Evolutionary conservation across 2,329 filamentous ascomycete species (phyloP).

Genomic region (Albifimbria verrucaria): DNA sequence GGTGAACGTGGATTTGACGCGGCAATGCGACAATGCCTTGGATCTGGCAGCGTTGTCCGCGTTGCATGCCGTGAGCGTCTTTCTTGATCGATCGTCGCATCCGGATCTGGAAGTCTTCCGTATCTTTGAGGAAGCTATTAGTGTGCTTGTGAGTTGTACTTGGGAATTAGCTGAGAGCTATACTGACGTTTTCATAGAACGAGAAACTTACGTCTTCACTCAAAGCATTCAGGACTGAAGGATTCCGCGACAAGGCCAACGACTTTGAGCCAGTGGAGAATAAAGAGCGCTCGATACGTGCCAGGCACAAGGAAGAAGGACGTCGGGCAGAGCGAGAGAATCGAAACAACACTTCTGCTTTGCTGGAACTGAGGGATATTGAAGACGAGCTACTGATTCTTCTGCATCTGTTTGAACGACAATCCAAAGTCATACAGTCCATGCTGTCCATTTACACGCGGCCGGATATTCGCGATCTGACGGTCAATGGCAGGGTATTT

Average conservation of each 20-base stretch:
- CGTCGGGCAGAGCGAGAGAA: constrained; percentile 53
- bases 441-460: constrained; percentile 44
- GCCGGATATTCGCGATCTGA: constrained; percentile 36
- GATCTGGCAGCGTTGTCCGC: constrained; percentile 62
- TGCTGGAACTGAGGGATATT: constrained; percentile 61
- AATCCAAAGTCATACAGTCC: constrained; percentile 45
- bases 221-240: constrained; percentile 58
- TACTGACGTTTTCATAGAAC: constrained; percentile 36
- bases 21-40: constrained; percentile 57
- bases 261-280: constrained; percentile 38
- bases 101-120: constrained; percentile 61
- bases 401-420: constrained; percentile 53
- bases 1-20: constrained; percentile 61
- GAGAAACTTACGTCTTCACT: constrained; percentile 61
- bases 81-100: constrained; percentile 57
- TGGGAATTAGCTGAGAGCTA: background rate
- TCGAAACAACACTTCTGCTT: constrained; percentile 58
- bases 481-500: constrained; percentile 46
- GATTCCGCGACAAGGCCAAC: constrained; percentile 44
- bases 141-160: constrained; percentile 46
- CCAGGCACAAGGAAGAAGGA: constrained; percentile 35
- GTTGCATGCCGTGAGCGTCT: constrained; percentile 58
- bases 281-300: constrained; percentile 35
- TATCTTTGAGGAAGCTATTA: constrained; percentile 65
- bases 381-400: constrained; percentile 61